Evolutionary conservation across 495 filamentous ascomycete genomes (phyloP).

Genomic region (Penicilliopsis zonata): DNA sequence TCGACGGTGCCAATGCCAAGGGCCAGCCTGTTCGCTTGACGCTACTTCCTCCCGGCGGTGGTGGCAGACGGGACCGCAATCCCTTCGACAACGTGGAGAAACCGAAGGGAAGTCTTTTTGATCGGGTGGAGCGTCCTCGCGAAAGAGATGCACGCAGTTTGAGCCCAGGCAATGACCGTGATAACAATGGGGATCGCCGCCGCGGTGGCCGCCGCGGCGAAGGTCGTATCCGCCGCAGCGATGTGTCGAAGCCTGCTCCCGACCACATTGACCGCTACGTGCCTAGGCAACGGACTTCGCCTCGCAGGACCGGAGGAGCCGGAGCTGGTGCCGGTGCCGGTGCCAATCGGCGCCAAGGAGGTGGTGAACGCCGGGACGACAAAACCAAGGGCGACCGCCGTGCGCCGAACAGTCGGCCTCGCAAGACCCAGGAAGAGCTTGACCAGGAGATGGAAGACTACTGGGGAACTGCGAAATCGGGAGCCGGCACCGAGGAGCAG

Average conservation of each 20-base stretch:
- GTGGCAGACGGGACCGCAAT: slow-evolving; percentile 38
- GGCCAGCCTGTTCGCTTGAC: slow-evolving; percentile 83
- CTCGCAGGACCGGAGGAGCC: slow-evolving; percentile 27
- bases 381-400: slow-evolving; percentile 22
- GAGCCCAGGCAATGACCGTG: slow-evolving; percentile 24
- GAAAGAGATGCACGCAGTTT: slow-evolving; percentile 26
- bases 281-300: slow-evolving; percentile 40
- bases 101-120: slow-evolving; percentile 59
- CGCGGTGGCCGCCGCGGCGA: slow-evolving; percentile 36
- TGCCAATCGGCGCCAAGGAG: too few species aligned
- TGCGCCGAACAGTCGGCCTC: slow-evolving; percentile 45
- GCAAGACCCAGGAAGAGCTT: slow-evolving; percentile 85
- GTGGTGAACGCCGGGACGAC: slow-evolving; percentile 28
- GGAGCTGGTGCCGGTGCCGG: too few species aligned
- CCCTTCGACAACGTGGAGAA: slow-evolving; percentile 46
- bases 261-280: slow-evolving; percentile 78
- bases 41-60: slow-evolving; percentile 40
- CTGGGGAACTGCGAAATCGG: slow-evolving; percentile 43
- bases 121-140: slow-evolving; percentile 49
- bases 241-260: slow-evolving; percentile 56
- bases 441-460: slow-evolving; percentile 97
- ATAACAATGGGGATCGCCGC: slow-evolving; percentile 13
- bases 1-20: slow-evolving; percentile 83
- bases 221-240: slow-evolving; percentile 43
- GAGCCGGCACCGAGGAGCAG: slow-evolving; percentile 15